Evolutionary conservation across 192 early-diverging fungal genomes (phyloP), one percentile per base, ranked within the genome.

Genomic region (Umbelopsis vinacea): DNA sequence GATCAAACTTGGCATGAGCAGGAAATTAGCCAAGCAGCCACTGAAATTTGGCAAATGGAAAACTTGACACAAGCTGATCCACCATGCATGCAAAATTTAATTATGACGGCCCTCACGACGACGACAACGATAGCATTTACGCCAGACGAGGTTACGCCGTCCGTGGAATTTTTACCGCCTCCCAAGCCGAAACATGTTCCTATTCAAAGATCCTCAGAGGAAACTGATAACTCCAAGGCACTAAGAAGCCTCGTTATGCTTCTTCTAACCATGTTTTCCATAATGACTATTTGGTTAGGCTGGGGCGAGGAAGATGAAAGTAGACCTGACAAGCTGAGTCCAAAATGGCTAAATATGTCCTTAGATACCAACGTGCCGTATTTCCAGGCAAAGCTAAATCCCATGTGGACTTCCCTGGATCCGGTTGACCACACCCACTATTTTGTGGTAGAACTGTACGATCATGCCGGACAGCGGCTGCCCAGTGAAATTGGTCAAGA

Each of bases 301-400:
- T n/a, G 26, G 57, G 26, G 23, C 11, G 33, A 35, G 5, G 29
- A 63, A 38, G 57, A 63, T 3, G 57, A 63, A n/a, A 37, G 4
- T 15, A 17, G 12, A 12, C 23, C 26, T 29, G 57, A 63, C 57
- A 19, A 17, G 57, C 57, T 63, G 57, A 63, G 57, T 63, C 9
- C 33, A 4, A 63, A 63, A 63, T 63, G 26, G 57, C 15, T 63
- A 29, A 63, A 63, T 63, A 29, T 63, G 29, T 63, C 57, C 23
- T 29, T 63, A 29, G 57, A 63, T 19, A 63, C 33, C 24, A 63
- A 26, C 57, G 57, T 37, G 33, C 57, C 57, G 6, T 63, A 63
- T 63, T 63, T 63, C 33, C 57, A 63, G 26, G 57, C 57, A 35
- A 63, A 63, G 57, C 57, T 63, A 29, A 63, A 63, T 26, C 57